Evolutionary conservation across 2,329 filamentous ascomycete genomes (phyloP).

Genomic region (Aaosphaeria pasadenensis): DNA sequence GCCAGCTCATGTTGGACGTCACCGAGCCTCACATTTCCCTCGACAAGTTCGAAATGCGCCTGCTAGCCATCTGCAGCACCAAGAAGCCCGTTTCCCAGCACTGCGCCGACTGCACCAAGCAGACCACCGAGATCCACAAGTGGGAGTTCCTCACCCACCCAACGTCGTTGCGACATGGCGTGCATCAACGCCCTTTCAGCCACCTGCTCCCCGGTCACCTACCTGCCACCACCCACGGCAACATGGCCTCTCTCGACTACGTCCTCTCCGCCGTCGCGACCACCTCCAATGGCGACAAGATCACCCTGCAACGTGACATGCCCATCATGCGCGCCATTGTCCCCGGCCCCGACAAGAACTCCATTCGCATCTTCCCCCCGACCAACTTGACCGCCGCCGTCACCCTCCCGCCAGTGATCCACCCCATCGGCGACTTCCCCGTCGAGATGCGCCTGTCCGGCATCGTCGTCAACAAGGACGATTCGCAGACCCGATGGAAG

Average conservation of each 20-base stretch:
- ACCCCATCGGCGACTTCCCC: slow-evolving; percentile 79
- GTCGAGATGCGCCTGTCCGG: slow-evolving; percentile 81
- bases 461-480: slow-evolving; percentile 68
- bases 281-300: slow-evolving; percentile 58
- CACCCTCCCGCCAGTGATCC: slow-evolving; percentile 76
- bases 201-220: slow-evolving; percentile 80
- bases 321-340: slow-evolving; percentile 77
- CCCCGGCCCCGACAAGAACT: slow-evolving; percentile 78
- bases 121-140: slow-evolving; percentile 69
- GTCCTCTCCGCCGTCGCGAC: slow-evolving; percentile 56
- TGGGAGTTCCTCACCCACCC: slow-evolving; percentile 66
- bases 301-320: slow-evolving; percentile 66
- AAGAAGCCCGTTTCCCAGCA: slow-evolving; percentile 79
- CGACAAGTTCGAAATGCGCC: slow-evolving; percentile 68
- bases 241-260: slow-evolving; percentile 73
- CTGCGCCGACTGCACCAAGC: slow-evolving; percentile 72
- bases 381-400: slow-evolving; percentile 89
- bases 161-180: slow-evolving; percentile 45
- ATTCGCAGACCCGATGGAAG: slow-evolving; percentile 77
- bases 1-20: slow-evolving; percentile 73
- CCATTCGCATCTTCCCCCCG: slow-evolving; percentile 90
- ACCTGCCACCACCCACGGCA: slow-evolving; percentile 77
- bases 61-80: slow-evolving; percentile 68
- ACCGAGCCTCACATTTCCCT: slow-evolving; percentile 63
- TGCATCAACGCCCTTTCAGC: slow-evolving; percentile 84